Conservation (phyloP, 306 rosid species). For the Cucurbita argyrosperma region DNA sequence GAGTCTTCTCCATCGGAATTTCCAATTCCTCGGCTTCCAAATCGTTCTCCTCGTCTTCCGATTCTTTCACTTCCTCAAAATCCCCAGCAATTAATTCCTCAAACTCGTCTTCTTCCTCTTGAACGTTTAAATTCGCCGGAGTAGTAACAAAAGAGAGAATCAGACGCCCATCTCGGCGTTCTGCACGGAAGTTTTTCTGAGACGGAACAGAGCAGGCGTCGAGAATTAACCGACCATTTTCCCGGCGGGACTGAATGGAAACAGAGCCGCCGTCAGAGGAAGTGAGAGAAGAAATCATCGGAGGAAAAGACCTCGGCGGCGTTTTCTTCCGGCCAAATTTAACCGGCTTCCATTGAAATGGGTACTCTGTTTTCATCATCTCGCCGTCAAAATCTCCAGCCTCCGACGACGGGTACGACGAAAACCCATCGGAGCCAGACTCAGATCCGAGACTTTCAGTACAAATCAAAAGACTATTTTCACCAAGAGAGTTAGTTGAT, state of each 20-base stretch:
- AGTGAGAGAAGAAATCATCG: background rate
- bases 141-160: background rate
- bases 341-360: constrained; percentile 5
- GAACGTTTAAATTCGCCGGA: background rate
- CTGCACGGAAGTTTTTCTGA: background rate
- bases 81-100: background rate
- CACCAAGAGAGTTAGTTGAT: constrained; percentile 33
- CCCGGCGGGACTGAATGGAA: constrained; percentile 7
- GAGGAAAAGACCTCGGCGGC: constrained; percentile 8
- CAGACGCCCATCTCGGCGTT: constrained; percentile 4
- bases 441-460: constrained; percentile 95
- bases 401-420: constrained; percentile 34
- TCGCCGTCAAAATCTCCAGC: constrained; percentile 11
- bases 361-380: background rate
- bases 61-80: background rate
- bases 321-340: background rate
- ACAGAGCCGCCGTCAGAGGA: background rate
- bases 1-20: constrained; percentile 8
- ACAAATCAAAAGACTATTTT: constrained; percentile 62
- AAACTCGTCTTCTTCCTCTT: background rate
- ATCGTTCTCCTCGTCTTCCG: constrained; percentile 5
- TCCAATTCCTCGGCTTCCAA: constrained; percentile 8
- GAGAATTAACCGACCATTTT: constrained; percentile 5
- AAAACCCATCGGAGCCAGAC: constrained; percentile 64
- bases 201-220: background rate